These are phyloP conservation scores for Psilocybe cubensis DNA, from an alignment of 768 basidiomycete species.

Conservation along the genomic window DNA sequence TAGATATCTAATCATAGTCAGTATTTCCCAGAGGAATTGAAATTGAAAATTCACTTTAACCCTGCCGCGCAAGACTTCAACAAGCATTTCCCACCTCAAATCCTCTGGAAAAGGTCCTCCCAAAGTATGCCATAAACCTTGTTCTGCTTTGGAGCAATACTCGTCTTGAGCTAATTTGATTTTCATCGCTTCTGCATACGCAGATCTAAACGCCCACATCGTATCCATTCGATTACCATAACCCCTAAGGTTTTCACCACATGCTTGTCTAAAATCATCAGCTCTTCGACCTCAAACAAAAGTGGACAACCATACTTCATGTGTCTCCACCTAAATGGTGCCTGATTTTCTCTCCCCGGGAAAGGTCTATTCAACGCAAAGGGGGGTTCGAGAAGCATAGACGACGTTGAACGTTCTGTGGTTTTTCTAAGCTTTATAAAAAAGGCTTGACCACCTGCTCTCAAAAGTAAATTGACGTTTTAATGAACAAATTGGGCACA, in stretches of 20 bases:
- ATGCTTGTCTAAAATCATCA: conserved; percentile 53
- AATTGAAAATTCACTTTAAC: conserved; percentile 64
- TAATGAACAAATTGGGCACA: background rate
- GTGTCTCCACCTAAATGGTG: conserved; percentile 72
- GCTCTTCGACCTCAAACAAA: background rate
- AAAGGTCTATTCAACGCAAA: conserved; percentile 48
- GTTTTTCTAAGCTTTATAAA: conserved; percentile 85
- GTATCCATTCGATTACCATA: conserved; percentile 77
- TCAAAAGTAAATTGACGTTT: background rate
- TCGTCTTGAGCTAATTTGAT: conserved; percentile 71
- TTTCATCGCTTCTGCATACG: conserved; percentile 75
- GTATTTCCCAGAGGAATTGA: background rate
- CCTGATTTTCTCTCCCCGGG: conserved; percentile 40
- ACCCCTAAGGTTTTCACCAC: conserved; percentile 52
- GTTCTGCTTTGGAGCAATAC: conserved; percentile 67
- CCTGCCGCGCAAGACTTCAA: conserved; percentile 83
- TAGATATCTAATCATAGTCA: conserved; percentile 48
- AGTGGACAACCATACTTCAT: conserved; percentile 60
- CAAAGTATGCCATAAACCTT: conserved; percentile 44
- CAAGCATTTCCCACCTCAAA: conserved; percentile 73
- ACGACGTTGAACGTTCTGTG: conserved; percentile 70
- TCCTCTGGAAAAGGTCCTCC: conserved; percentile 66
- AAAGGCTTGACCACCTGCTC: conserved; percentile 83
- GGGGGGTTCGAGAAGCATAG: conserved; percentile 88
- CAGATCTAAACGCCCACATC: conserved; percentile 78